phyloP scores from a whole-genome alignment of 2,329 filamentous ascomycete genomes.

The Plenodomus tracheiphilus region DNA sequence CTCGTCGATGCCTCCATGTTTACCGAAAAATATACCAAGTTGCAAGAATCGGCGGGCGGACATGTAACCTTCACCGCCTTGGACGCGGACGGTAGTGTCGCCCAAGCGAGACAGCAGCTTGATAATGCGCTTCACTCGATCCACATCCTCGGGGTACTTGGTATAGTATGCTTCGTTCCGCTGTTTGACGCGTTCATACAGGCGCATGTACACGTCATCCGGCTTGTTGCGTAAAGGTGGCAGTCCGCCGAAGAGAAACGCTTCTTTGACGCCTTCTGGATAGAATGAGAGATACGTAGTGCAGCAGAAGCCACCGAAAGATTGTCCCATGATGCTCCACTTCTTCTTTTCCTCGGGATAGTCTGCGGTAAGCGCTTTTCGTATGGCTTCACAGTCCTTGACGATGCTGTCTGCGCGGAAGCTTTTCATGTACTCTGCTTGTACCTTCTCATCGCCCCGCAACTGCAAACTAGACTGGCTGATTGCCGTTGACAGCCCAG shows the following conservation, averaged over 20 bases:
- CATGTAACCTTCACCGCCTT: constrained; percentile 68
- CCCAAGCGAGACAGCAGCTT: constrained; percentile 62
- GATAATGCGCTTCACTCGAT: constrained; percentile 68
- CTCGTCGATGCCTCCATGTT: constrained; percentile 58
- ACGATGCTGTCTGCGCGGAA: constrained; percentile 93
- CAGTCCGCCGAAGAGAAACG: constrained; percentile 82
- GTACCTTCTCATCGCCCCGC: constrained; percentile 64
- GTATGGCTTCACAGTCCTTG: constrained; percentile 82
- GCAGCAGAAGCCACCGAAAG: constrained; percentile 86
- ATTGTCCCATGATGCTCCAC: constrained; percentile 89
- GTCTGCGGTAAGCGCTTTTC: constrained; percentile 70
- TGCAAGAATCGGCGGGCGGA: constrained; percentile 76
- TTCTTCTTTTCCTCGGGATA: constrained; percentile 71
- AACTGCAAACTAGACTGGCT: constrained; percentile 71
- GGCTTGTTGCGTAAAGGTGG: constrained; percentile 73
- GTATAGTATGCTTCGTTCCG: constrained; percentile 79
- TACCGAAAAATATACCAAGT: constrained; percentile 76
- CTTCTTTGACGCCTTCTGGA: constrained; percentile 76
- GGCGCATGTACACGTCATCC: constrained; percentile 74
- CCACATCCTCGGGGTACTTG: constrained; percentile 82
- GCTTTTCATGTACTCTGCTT: constrained; percentile 78
- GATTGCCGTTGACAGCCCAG: constrained; percentile 80
- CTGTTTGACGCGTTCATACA: constrained; percentile 69
- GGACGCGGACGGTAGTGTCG: constrained; percentile 65
- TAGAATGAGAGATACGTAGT: constrained; percentile 82